phyloP scores from a whole-genome alignment of 345 rosid genomes.

The Populus tremula region DNA sequence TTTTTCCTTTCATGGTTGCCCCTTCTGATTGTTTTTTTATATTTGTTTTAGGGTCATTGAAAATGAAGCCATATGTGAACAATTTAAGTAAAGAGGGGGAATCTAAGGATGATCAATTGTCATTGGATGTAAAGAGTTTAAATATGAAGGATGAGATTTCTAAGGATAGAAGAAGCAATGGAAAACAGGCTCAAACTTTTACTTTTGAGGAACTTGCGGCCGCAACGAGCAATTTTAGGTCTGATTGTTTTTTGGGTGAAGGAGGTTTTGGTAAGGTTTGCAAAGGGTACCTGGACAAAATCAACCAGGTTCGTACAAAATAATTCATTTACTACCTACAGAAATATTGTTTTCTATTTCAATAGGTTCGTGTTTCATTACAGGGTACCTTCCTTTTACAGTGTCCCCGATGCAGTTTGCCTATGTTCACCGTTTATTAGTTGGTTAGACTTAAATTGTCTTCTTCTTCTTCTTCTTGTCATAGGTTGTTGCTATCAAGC shows the following conservation, averaged over 20 bases:
- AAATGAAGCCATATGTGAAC: conserved; percentile 40
- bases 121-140: conserved; percentile 44
- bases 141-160: conserved; percentile 42
- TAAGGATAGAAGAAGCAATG: conserved; percentile 29
- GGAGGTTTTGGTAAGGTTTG: conserved; percentile 91
- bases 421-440: not conserved
- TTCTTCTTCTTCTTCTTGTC: not conserved
- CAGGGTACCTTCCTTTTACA: not conserved
- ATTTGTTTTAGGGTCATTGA: conserved; percentile 39
- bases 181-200: conserved; percentile 45
- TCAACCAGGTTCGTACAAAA: conserved; percentile 46
- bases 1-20: conserved; percentile 12
- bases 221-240: conserved; percentile 62
- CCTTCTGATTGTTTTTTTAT: not conserved
- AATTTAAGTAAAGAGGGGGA: conserved; percentile 32
- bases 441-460: not conserved
- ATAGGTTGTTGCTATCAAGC: conserved; percentile 46
- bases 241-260: conserved; percentile 71
- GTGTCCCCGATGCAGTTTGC: not conserved
- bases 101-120: conserved; percentile 42
- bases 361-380: not conserved
- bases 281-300: conserved; percentile 55
- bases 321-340: not conserved
- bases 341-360: not conserved
- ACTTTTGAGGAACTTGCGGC: conserved; percentile 54